Base-by-base conservation (phyloP, 345 rosid genomes). In the Rhodamnia argentea region DNA sequence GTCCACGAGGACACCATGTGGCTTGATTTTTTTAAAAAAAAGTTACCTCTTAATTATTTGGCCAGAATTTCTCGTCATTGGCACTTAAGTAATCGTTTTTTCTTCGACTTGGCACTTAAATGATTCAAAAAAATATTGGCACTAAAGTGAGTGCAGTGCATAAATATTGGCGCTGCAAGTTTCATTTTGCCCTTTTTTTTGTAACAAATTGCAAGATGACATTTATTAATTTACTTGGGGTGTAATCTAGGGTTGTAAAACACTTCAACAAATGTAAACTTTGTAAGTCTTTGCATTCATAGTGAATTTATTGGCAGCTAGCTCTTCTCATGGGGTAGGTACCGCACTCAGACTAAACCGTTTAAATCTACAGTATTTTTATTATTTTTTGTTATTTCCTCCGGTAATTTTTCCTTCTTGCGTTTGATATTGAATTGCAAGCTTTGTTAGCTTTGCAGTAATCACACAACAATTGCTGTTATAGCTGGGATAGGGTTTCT, bases 301-400 rank as follows among this genome's bases (percentile, higher is more conserved):
- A 5, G 26, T 58, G 2, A 15, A 53, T 53, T 53, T 53, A 16
- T 59, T 59, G 13, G 37, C 4, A 1, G 15, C 32, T 59, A 3
- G 70, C 70, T 59, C 70, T 27, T 15, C 70, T 1, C 13, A 1
- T 59, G 64, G 32, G 13, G 14, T 59, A 59, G 70, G 70, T 59
- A 14, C 37, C 7, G 13, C 64, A 26, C 32, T 59, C 18, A 6
- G 3, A 13, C 1, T 0, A 0, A 59, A 59, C 7, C 18, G 0
- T 60, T 16, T 26, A 60, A 13, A 60, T n/a, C 37, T 60, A 1
- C 3, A n/a, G 37, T n/a, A 26, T 26, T 15, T 26, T 58, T 59
- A 27, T 6, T n/a, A 1, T 60, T 60, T 2, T 1, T 60, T 59
- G 5, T 60, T 60, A 13, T n/a, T 60, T 60, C 12, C 18, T n/a